A percentile compares a stretch with the other conserved stretches of the same genome.
These are phyloP conservation scores for Neofusicoccum parvum DNA, from an alignment of 2,329 filamentous ascomycete species.

Conservation along the genomic window DNA sequence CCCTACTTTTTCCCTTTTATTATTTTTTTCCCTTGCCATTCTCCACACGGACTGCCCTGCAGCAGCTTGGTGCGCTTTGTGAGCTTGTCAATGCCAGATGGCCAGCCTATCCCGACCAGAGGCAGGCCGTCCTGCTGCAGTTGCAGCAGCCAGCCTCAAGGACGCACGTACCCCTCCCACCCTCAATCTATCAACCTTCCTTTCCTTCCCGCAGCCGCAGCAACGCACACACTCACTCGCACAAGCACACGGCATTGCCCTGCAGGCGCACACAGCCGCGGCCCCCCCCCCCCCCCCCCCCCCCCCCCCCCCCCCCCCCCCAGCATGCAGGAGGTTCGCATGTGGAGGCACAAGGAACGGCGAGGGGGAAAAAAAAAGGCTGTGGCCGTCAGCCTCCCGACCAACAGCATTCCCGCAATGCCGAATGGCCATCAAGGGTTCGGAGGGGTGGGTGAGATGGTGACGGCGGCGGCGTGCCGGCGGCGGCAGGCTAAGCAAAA, in stretches of 20 bases:
- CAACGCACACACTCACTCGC: no score
- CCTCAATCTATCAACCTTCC: not conserved
- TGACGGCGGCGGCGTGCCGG: no score
- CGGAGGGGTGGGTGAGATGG: no score
- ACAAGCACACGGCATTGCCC: not conserved
- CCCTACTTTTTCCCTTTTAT: not conserved
- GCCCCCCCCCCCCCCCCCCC: no score
- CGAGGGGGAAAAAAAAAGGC: no score
- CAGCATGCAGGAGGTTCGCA: not conserved
- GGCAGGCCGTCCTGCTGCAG: not conserved
- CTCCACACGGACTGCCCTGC: not conserved
- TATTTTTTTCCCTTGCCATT: not conserved
- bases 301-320: no score
- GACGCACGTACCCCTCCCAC: not conserved
- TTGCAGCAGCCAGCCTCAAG: not conserved
- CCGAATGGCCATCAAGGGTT: no score
- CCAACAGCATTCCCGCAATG: no score
- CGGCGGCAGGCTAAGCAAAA: not conserved
- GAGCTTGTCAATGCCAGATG: not conserved
- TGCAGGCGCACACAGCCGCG: not conserved
- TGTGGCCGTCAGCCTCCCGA: no score
- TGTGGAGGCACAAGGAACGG: not conserved
- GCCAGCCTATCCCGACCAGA: not conserved
- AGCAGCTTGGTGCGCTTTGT: not conserved
- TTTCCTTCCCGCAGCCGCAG: not conserved